Conservation (phyloP, 352 stramenopile genomes). For the Pelagophyceae sp. region DNA sequence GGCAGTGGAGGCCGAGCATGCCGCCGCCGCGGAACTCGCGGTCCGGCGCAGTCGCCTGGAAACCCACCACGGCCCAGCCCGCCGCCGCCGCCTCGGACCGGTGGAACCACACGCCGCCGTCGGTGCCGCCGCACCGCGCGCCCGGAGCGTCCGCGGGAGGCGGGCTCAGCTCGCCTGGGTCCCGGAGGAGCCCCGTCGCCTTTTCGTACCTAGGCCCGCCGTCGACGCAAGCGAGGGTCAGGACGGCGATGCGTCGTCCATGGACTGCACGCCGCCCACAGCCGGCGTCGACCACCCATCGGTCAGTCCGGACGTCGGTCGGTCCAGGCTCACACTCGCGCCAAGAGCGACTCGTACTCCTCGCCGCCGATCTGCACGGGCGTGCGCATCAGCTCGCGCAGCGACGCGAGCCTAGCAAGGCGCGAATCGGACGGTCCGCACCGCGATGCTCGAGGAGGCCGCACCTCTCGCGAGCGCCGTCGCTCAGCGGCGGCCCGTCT, state of each 20-base stretch:
- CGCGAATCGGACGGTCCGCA: too few relatives aligned
- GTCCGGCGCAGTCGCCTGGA: slow-evolving; percentile 16
- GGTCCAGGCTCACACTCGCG: background rate
- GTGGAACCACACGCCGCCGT: background rate
- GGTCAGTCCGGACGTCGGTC: too few relatives aligned
- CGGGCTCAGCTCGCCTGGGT: too few relatives aligned
- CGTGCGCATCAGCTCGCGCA: background rate
- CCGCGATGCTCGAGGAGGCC: too few relatives aligned
- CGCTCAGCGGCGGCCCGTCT: background rate
- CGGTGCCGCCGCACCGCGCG: background rate
- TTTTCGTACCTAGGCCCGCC: background rate
- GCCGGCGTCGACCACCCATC: too few relatives aligned
- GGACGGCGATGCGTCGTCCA: too few relatives aligned
- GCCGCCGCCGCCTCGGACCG: background rate
- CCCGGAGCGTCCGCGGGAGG: background rate
- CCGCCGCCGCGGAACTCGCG: slow-evolving; percentile 15
- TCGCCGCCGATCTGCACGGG: background rate
- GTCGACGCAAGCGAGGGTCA: too few relatives aligned
- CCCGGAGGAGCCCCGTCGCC: background rate
- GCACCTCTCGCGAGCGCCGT: too few relatives aligned
- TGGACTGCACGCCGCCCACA: too few relatives aligned
- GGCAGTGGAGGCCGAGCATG: slow-evolving; percentile 11
- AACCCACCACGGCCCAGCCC: background rate
- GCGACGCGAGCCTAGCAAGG: background rate
- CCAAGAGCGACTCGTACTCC: background rate